These are phyloP conservation scores for Globisporangium carolinianum DNA, from an alignment of 352 stramenopile genomes.

Conservation along the genomic window DNA sequence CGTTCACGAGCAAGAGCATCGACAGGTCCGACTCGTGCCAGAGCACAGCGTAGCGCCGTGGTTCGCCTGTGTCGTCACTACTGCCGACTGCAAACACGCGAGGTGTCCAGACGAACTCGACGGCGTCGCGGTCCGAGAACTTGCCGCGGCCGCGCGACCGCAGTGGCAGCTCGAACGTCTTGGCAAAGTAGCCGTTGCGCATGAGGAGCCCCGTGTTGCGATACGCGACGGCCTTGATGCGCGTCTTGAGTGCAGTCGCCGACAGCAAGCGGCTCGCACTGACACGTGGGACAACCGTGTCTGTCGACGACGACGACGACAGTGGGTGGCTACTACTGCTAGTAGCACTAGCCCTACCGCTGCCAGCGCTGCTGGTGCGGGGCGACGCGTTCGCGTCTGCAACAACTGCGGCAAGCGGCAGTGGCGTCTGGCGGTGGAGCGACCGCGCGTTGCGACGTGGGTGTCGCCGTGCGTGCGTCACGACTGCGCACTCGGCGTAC, in stretches of 20 bases:
- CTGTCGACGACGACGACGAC: too few species aligned
- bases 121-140: slow-evolving; percentile 15
- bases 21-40: slow-evolving; percentile 54
- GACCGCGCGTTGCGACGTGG: slow-evolving; percentile 30
- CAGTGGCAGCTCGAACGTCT: slow-evolving; percentile 23
- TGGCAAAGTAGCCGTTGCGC: slow-evolving; percentile 38
- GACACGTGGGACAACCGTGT: too few species aligned
- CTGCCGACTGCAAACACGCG: slow-evolving; percentile 18
- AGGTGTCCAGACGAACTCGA: slow-evolving; percentile 38
- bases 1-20: slow-evolving; percentile 31
- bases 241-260: slow-evolving; percentile 17
- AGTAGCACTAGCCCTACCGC: not conserved
- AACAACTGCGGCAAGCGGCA: slow-evolving; percentile 32
- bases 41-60: slow-evolving; percentile 13
- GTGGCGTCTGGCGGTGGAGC: slow-evolving; percentile 41
- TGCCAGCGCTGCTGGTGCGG: slow-evolving; percentile 9
- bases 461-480: slow-evolving; percentile 14
- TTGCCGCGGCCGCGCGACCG: slow-evolving; percentile 6
- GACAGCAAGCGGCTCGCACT: slow-evolving; percentile 1
- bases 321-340: too few species aligned
- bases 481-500: slow-evolving; percentile 47
- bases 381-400: slow-evolving; percentile 15
- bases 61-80: not conserved
- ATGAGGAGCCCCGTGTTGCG: slow-evolving; percentile 48
- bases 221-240: slow-evolving; percentile 33